phyloP scores from a whole-genome alignment of 2,329 filamentous ascomycete species.

The Stylonectria norvegica region DNA sequence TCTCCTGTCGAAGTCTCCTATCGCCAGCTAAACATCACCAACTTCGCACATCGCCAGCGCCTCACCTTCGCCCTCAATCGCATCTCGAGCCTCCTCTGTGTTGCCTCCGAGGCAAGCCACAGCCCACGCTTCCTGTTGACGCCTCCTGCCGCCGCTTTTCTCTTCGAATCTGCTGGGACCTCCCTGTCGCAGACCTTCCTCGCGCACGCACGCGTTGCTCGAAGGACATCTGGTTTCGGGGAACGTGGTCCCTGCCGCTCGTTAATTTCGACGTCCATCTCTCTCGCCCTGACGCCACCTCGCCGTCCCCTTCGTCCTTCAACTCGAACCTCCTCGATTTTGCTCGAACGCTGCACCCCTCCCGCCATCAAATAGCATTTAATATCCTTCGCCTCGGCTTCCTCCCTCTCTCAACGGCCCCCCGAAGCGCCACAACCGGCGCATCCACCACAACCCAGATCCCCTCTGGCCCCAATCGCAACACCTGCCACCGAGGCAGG shows the following conservation, averaged over 20 bases:
- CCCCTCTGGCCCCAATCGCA: constrained; percentile 29
- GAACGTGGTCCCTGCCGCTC: constrained; percentile 29
- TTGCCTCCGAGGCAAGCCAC: not conserved
- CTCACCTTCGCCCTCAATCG: not conserved
- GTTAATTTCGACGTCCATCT: constrained; percentile 21
- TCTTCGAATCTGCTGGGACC: constrained; percentile 13
- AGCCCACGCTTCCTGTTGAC: not conserved
- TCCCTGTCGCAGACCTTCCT: constrained; percentile 16
- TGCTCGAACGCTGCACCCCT: not conserved
- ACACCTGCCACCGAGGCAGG: constrained; percentile 41
- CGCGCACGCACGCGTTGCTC: constrained; percentile 23
- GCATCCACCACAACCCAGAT: constrained; percentile 22
- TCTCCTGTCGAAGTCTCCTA: constrained; percentile 2
- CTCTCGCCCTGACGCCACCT: not conserved
- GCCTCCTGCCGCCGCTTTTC: constrained; percentile 8
- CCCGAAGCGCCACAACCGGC: constrained; percentile 26
- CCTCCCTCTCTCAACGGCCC: constrained; percentile 13
- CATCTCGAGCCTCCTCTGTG: not conserved
- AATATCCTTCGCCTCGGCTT: constrained; percentile 8
- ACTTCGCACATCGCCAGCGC: not conserved
- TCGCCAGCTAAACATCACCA: constrained; percentile 2
- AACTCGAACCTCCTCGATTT: not conserved
- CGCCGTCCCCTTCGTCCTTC: not conserved
- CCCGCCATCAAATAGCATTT: not conserved
- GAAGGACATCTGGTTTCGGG: constrained; percentile 20